A percentile compares a stretch with the other conserved stretches of the same genome.
Conservation (phyloP, 23 red algal species). For the Chondrus crispus region DNA sequence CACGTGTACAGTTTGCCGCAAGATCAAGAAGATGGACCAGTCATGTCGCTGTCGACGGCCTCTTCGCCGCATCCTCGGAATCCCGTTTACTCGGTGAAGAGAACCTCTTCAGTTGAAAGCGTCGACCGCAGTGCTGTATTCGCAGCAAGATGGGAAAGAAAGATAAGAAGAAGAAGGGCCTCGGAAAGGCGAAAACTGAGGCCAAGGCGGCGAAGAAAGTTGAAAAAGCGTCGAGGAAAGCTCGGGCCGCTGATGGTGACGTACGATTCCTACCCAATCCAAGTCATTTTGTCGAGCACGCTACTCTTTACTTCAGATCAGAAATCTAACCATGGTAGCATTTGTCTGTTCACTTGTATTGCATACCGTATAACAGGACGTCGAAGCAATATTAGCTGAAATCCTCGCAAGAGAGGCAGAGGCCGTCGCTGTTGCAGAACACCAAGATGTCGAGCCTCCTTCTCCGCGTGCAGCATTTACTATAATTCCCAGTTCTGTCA, state of each 20-base stretch:
- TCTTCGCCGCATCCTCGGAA: no score
- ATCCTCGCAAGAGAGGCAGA: conserved; percentile 69
- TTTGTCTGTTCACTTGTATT: not conserved
- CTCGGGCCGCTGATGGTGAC: conserved; percentile 55
- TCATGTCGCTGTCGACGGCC: no score
- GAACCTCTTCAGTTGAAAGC: not conserved
- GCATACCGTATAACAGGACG: conserved; percentile 22
- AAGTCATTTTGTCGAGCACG: not conserved
- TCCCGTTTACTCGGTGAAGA: no score
- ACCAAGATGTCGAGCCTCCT: conserved; percentile 53
- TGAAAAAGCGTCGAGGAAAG: conserved; percentile 53
- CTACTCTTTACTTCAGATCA: not conserved
- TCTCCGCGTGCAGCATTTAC: conserved; percentile 63
- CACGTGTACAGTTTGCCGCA: no score
- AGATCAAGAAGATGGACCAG: no score
- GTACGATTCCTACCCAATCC: not conserved
- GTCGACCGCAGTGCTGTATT: not conserved
- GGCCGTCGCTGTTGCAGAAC: conserved; percentile 54
- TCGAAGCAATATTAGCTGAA: conserved; percentile 75
- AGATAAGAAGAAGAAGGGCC: conserved; percentile 83
- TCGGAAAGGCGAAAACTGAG: conserved; percentile 76
- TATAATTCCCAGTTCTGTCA: conserved; percentile 26
- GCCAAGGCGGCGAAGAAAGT: conserved; percentile 77
- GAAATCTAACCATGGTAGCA: not conserved
- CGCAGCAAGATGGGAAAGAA: conserved; percentile 73